Percentiles rank a stretch among this genome's conserved stretches.
Conservation (phyloP, 179 eudicot species). For the Carnegiea gigantea region DNA sequence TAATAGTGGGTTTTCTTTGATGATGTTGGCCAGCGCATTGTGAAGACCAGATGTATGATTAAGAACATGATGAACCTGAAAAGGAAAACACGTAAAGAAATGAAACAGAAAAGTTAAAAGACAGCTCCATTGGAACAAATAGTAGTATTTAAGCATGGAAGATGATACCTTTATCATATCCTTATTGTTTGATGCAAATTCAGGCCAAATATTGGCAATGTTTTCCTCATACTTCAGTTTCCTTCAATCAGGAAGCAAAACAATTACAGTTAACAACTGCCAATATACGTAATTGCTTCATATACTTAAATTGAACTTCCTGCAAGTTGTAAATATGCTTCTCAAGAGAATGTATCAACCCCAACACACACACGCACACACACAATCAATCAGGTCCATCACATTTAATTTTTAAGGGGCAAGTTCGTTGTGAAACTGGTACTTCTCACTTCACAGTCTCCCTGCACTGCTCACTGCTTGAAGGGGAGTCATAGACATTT, state of each 20-base stretch:
- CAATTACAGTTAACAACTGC: not conserved
- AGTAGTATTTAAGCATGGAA: conserved; percentile 3
- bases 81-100: conserved; percentile 7
- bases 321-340: not conserved
- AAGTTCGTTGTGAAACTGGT: too few species aligned
- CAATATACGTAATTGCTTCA: not conserved
- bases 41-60: conserved; percentile 96
- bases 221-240: conserved; percentile 84
- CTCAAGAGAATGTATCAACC: not conserved
- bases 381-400: not conserved
- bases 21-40: conserved; percentile 68
- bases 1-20: conserved; percentile 63
- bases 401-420: not conserved
- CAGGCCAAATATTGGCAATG: conserved; percentile 86
- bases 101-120: conserved; percentile 8
- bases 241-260: conserved; percentile 38
- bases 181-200: conserved; percentile 70
- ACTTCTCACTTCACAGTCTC: too few species aligned
- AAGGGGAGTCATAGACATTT: too few species aligned
- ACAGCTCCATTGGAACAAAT: not conserved
- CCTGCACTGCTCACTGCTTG: too few species aligned
- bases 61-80: conserved; percentile 92
- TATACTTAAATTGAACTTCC: not conserved
- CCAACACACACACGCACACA: not conserved
- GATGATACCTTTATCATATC: conserved; percentile 70